Conservation (phyloP, 1,139 yeast genomes). For the Kurtzmaniella quercitrusa region DNA sequence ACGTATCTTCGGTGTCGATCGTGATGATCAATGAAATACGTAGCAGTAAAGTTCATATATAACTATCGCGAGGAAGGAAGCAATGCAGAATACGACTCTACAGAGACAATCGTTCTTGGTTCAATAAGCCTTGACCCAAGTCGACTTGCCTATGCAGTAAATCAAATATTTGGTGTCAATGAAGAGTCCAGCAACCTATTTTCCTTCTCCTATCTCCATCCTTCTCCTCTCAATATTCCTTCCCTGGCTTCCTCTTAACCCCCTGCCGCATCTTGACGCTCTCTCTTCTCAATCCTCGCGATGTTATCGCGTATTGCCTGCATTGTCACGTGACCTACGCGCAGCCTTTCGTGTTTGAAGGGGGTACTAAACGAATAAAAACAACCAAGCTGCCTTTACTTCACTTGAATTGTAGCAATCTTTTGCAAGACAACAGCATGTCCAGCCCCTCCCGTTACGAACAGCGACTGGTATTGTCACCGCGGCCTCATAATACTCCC, state of each 20-base stretch:
- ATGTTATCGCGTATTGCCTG: not conserved
- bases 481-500: constrained; percentile 22
- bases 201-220: no score
- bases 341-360: not conserved
- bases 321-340: constrained; percentile 3
- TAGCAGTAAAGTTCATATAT: no score
- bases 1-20: not conserved
- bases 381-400: not conserved
- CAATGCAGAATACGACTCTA: no score
- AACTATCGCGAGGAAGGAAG: no score
- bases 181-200: no score
- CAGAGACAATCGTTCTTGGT: no score
- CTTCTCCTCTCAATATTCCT: not conserved
- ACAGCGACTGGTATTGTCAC: constrained; percentile 25
- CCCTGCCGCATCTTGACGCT: not conserved
- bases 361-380: not conserved
- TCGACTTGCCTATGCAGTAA: no score
- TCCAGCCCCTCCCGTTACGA: constrained; percentile 27
- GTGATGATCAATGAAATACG: no score
- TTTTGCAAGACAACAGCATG: constrained; percentile 9
- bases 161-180: no score
- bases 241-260: not conserved
- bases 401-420: no score
- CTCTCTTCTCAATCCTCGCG: no score
- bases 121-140: no score